Evolutionary conservation across 345 rosid genomes (phyloP).

Genomic region (Combretum micranthum): DNA sequence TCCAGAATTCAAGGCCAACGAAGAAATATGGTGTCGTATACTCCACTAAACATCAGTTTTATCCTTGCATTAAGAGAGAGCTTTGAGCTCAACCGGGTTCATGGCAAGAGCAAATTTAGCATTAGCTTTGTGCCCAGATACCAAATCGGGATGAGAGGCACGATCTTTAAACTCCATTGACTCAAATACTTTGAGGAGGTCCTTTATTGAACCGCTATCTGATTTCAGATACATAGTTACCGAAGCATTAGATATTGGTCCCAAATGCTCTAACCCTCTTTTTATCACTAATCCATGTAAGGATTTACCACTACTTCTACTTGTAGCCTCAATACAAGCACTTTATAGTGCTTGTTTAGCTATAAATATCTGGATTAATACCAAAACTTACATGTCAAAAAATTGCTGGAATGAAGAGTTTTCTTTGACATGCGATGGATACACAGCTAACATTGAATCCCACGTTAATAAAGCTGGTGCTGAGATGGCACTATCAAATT

Average conservation of each 20-base stretch:
- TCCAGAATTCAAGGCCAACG: constrained; percentile 28
- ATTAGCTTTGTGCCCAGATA: constrained; percentile 51
- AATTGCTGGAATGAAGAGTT: constrained; percentile 41
- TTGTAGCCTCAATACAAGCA: constrained; percentile 36
- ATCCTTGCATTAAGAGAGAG: constrained; percentile 72
- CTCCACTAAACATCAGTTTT: constrained; percentile 54
- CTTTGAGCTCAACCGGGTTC: constrained; percentile 50
- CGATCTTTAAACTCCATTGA: constrained; percentile 50
- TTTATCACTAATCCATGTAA: constrained; percentile 55
- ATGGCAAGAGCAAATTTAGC: constrained; percentile 68
- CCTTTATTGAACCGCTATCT: constrained; percentile 36
- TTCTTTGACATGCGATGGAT: constrained; percentile 37
- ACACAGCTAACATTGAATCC: constrained; percentile 70
- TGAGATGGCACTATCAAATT: constrained; percentile 39
- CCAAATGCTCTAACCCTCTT: constrained; percentile 47
- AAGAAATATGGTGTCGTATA: constrained; percentile 49
- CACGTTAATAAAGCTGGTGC: constrained; percentile 52
- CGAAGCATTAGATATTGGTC: constrained; percentile 52
- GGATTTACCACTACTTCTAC: constrained; percentile 32
- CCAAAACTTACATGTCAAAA: constrained; percentile 37
- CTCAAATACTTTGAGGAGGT: constrained; percentile 39
- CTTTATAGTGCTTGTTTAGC: constrained; percentile 65
- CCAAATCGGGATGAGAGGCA: too few species aligned
- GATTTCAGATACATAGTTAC: constrained; percentile 55
- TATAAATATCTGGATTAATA: constrained; percentile 48